These are phyloP conservation scores for Diophrys appendiculata DNA, from an alignment of 73 alveolate genomes.

Conservation along the genomic window DNA sequence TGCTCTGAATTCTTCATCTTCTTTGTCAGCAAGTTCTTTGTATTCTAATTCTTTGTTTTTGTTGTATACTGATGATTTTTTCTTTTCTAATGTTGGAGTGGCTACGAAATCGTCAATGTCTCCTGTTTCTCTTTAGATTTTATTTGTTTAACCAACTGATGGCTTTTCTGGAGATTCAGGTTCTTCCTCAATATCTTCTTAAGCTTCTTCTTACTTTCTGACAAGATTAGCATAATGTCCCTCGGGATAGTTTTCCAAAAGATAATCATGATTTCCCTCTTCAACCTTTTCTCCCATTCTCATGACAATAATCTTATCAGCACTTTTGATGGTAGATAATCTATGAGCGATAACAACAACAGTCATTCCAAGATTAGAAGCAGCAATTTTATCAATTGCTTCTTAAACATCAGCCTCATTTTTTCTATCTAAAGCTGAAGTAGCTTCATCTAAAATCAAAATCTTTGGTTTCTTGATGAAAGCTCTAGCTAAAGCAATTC, in stretches of 20 bases:
- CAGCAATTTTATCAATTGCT: slow-evolving; percentile 46
- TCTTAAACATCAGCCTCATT: slow-evolving; percentile 65
- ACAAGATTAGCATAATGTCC: slow-evolving; percentile 67
- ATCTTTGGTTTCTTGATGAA: slow-evolving; percentile 69
- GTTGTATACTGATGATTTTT: background rate
- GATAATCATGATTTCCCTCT: slow-evolving; percentile 82
- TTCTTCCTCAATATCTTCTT: slow-evolving; percentile 11
- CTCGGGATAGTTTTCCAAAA: slow-evolving; percentile 60
- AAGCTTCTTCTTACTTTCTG: slow-evolving; percentile 45
- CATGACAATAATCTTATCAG: slow-evolving; percentile 87
- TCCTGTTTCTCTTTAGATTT: too few relatives aligned
- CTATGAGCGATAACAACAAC: slow-evolving; percentile 89
- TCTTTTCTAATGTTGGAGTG: background rate
- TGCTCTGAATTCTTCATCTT: slow-evolving; percentile 9
- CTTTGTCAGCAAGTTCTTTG: slow-evolving; percentile 5
- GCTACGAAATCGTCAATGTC: too few relatives aligned
- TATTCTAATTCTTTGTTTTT: background rate
- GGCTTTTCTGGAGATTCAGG: background rate
- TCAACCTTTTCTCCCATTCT: slow-evolving; percentile 84
- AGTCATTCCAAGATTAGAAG: background rate
- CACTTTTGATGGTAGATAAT: slow-evolving; percentile 85
- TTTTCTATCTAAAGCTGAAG: slow-evolving; percentile 74
- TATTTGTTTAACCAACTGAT: too few relatives aligned
- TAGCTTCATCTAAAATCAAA: slow-evolving; percentile 71
- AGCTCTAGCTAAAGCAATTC: slow-evolving; percentile 87